phyloP scores from a whole-genome alignment of 2,329 filamentous ascomycete species.

The Penicillium sp. region DNA sequence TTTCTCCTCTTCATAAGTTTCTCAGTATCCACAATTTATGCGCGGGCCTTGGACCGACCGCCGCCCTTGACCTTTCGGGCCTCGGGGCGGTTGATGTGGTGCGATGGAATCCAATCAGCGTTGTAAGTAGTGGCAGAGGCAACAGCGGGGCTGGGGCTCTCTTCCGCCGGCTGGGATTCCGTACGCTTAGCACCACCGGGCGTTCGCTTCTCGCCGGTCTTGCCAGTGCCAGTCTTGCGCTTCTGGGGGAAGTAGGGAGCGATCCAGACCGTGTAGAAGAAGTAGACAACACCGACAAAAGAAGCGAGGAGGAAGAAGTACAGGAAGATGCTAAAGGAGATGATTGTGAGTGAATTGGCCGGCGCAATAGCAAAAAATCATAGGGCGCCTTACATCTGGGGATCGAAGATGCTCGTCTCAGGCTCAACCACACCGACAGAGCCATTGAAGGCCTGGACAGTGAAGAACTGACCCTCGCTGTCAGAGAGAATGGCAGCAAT shows the following conservation, averaged over 20 bases:
- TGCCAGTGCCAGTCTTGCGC: slow-evolving; percentile 22
- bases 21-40: slow-evolving; percentile 19
- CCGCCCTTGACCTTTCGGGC: slow-evolving; percentile 56
- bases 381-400: slow-evolving; percentile 71
- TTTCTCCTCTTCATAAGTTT: slow-evolving; percentile 4
- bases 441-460: slow-evolving; percentile 72
- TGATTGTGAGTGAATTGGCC: slow-evolving; percentile 16
- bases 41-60: slow-evolving; percentile 35
- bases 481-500: slow-evolving; percentile 69
- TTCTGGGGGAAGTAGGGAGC: slow-evolving; percentile 90
- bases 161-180: slow-evolving; percentile 59
- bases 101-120: slow-evolving; percentile 86
- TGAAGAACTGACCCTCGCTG: slow-evolving; percentile 62
- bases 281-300: slow-evolving; percentile 79
- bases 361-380: slow-evolving; percentile 3
- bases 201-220: slow-evolving; percentile 28
- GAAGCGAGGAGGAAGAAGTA: slow-evolving; percentile 80
- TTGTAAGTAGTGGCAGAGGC: slow-evolving; percentile 72
- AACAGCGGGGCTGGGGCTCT: slow-evolving; percentile 60
- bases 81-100: slow-evolving; percentile 80
- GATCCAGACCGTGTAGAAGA: slow-evolving; percentile 98
- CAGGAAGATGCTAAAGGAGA: slow-evolving; percentile 72
- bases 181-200: slow-evolving; percentile 58
- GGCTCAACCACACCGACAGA: slow-evolving; percentile 83
- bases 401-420: slow-evolving; percentile 85